Evolutionary conservation across 495 filamentous ascomycete genomes (phyloP).

Genomic region (Aspergillus sclerotioniger): DNA sequence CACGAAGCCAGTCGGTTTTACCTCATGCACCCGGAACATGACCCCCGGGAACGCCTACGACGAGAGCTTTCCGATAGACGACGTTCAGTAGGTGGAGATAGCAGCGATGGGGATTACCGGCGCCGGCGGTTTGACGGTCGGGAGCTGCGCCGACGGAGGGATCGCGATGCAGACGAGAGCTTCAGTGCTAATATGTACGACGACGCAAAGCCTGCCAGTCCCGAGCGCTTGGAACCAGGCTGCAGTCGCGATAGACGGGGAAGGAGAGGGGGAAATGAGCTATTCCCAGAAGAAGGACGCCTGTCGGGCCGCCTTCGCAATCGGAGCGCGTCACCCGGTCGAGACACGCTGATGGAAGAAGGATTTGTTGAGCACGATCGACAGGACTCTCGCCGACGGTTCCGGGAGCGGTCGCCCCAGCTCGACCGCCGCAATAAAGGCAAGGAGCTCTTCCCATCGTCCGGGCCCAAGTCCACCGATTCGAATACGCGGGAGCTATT

Average conservation of each 20-base stretch:
- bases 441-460: slow-evolving; percentile 48
- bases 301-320: slow-evolving; percentile 52
- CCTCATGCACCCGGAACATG: slow-evolving; percentile 82
- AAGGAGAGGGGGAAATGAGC: slow-evolving; percentile 40
- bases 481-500: slow-evolving; percentile 42
- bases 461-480: slow-evolving; percentile 14
- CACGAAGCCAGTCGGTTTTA: slow-evolving; percentile 85
- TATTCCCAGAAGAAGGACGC: slow-evolving; percentile 48
- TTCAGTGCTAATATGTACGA: slow-evolving; percentile 80
- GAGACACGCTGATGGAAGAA: slow-evolving; percentile 58
- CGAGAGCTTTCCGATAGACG: slow-evolving; percentile 44
- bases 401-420: slow-evolving; percentile 44
- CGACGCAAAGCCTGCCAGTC: slow-evolving; percentile 40
- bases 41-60: slow-evolving; percentile 71
- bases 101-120: slow-evolving; percentile 59
- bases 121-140: slow-evolving; percentile 56
- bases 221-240: slow-evolving; percentile 33
- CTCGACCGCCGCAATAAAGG: slow-evolving; percentile 33
- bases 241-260: slow-evolving; percentile 28
- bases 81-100: slow-evolving; percentile 56
- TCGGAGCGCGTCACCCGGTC: slow-evolving; percentile 69
- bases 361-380: slow-evolving; percentile 44
- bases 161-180: slow-evolving; percentile 48
- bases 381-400: slow-evolving; percentile 32
- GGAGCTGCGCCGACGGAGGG: slow-evolving; percentile 52